A percentile compares a stretch with the other conserved stretches of the same genome.
These are phyloP conservation scores for Talaromyces stipitatus DNA, from an alignment of 495 filamentous ascomycete genomes.

Conservation along the genomic window DNA sequence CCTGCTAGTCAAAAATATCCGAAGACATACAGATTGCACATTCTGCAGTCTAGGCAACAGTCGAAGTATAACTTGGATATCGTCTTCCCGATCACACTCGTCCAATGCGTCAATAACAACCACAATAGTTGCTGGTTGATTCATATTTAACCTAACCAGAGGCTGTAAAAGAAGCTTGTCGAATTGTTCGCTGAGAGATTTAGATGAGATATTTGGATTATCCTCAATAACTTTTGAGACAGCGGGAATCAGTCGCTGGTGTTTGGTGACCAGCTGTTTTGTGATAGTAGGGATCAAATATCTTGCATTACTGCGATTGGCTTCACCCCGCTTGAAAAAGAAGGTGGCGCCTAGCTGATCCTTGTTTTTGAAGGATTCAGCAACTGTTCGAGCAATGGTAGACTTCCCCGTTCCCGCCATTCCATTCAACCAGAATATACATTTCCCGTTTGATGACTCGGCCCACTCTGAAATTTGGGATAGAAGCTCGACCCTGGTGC, in stretches of 20 bases:
- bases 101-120: slow-evolving; percentile 16
- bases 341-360: slow-evolving; percentile 19
- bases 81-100: too few species aligned
- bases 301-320: slow-evolving; percentile 22
- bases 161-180: slow-evolving; percentile 32
- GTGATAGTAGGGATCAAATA: slow-evolving; percentile 35
- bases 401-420: too few species aligned
- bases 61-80: slow-evolving; percentile 11
- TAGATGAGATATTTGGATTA: slow-evolving; percentile 16
- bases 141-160: slow-evolving; percentile 5
- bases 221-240: slow-evolving; percentile 25
- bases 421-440: too few species aligned
- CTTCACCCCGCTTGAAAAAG: slow-evolving; percentile 37
- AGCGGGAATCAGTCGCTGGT: slow-evolving; percentile 12
- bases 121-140: slow-evolving; percentile 6
- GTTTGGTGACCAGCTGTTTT: slow-evolving; percentile 19
- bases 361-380: neutral
- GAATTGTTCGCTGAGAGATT: slow-evolving; percentile 30
- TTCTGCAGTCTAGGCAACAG: slow-evolving; percentile 9
- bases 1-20: slow-evolving; percentile 19
- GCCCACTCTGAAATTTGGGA: slow-evolving; percentile 7
- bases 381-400: slow-evolving; percentile 13
- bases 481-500: slow-evolving; percentile 18
- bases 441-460: too few species aligned
- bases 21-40: slow-evolving; percentile 8